Conservation (phyloP, 495 filamentous ascomycete species). For the Trichoderma orchidacearum region DNA sequence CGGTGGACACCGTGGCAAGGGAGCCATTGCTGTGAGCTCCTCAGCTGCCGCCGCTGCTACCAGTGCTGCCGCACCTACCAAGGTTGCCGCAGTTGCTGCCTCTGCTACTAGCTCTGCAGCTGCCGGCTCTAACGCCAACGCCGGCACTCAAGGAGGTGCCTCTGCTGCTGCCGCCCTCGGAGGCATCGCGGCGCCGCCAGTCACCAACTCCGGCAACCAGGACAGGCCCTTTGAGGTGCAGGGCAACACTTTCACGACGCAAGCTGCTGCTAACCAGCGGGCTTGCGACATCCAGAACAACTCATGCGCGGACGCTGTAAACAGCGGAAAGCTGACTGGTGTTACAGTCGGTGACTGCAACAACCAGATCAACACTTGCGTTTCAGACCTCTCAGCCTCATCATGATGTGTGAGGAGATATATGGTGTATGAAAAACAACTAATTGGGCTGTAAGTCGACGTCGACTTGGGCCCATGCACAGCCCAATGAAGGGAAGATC, state of each 20-base stretch:
- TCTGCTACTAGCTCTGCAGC: constrained; percentile 10
- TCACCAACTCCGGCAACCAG: constrained; percentile 24
- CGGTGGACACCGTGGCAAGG: constrained; percentile 6
- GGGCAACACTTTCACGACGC: constrained; percentile 34
- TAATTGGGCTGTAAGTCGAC: not conserved
- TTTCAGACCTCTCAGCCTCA: constrained; percentile 6
- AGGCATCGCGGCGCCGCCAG: constrained; percentile 18
- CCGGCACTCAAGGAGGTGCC: not conserved
- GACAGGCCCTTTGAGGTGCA: constrained; percentile 34
- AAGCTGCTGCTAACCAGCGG: constrained; percentile 25
- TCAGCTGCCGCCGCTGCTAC: not conserved
- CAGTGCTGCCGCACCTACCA: not conserved
- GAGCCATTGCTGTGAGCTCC: not conserved
- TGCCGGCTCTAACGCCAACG: constrained; percentile 4
- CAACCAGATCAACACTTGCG: constrained; percentile 19
- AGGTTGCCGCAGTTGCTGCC: constrained; percentile 24
- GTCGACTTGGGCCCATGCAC: not conserved
- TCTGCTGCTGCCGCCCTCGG: constrained; percentile 9
- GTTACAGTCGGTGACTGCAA: constrained; percentile 28
- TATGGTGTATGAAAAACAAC: not conserved
- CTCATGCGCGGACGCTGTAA: constrained; percentile 32
- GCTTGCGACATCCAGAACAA: constrained; percentile 36
- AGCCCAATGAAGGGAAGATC: not conserved
- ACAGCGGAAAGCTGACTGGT: constrained; percentile 16
- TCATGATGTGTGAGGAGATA: not conserved